Base-by-base conservation (phyloP, 2,329 filamentous ascomycete genomes). In the Fusarium buxicola region DNA sequence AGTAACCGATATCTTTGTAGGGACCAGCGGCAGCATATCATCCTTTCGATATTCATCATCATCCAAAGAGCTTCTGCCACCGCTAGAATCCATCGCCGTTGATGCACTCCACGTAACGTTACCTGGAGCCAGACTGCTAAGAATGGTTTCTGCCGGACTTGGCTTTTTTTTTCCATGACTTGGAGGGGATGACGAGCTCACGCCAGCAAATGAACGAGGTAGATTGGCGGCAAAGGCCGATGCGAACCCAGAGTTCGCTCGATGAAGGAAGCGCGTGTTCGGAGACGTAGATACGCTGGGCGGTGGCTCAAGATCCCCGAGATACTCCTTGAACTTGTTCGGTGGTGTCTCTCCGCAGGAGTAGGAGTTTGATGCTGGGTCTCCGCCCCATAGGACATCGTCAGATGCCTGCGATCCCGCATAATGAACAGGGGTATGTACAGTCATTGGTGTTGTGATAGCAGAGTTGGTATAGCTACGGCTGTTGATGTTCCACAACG, bases 321-420 rank as follows among this genome's bases (percentile, higher is more conserved):
- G 66, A 44, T 79, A 78, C n/a, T 83, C 79, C 48, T 78, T 81
- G 15, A 75, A 77, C 58, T 80, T 81, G 10, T 78, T 79, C 1
- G 86, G 86, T 2, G 86, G 86, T 3, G 86, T 89, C 58, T 89
- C 86, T 25, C 86, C 86, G 58, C 82, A 85, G 0, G 86, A 88
- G 66, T 85, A 87, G 2, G 86, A 87, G 57, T 84, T 82, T 1
- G 82, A 84, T 8, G 77, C 81, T 11, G 82, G 79, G 48, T 88
- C 85, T 38, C 81, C 82, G 21, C 75, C 75, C 81, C 84, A 86
- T 3, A 78, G 63, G 1, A 77, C 75, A 24, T 86, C 84, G 2
- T 87, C 85, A 1, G 86, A 86, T n/a, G 80, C 81, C 38, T 84
- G 80, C 3, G 86, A 85, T 35, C 83, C 82, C 36, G 82, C 81